Base-by-base conservation (phyloP, 2,329 filamentous ascomycete species). In the Aspergillus felis region DNA sequence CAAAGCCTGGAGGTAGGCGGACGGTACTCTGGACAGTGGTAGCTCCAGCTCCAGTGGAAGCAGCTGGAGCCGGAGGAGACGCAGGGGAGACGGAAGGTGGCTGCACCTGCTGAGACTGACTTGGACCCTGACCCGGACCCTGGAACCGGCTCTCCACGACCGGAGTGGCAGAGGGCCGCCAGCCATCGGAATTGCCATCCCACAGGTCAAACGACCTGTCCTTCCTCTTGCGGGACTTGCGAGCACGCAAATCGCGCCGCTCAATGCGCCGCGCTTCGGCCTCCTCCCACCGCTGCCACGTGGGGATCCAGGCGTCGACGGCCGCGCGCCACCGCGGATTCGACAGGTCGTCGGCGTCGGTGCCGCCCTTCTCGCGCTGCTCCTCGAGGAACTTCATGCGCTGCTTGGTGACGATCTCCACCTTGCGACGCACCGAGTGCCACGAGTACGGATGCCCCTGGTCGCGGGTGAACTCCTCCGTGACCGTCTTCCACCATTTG, bases 401-500 rank as follows among this genome's bases (percentile, higher is more conserved):
- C 59, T 75, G 74, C 50, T 75, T 75, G 22, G 74, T 76, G 6
- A 75, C 71, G 25, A 71, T 50, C 58, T 76, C 74, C 20, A 77
- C 74, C 57, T 75, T 76, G 28, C 74, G 68, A 17, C 74, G 74
- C 27, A 77, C 74, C 20, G 74, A 76, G 50, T 77, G 74, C 74
- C 74, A 77, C 24, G 73, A 75, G 58, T 76, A 76, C 9, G 73
- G 73, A 50, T 74, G 71, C 6, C 72, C 74, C 49, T 75, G 68
- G 27, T 69, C 66, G 12, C 61, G 64, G 5, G 70, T 74, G 56
- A 77, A 77, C 53, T 76, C 74, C 27, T 62, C 62, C 5, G 74
- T 72, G 14, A 77, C 66, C 3, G 63, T 72, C 61, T 68, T 69
- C 74, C 74, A 77, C 74, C 74, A 77, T 53, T 76, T 73, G 57